Evolutionary conservation across 257 asterid genomes (phyloP).

Genomic region (Lithospermum erythrorhizon): DNA sequence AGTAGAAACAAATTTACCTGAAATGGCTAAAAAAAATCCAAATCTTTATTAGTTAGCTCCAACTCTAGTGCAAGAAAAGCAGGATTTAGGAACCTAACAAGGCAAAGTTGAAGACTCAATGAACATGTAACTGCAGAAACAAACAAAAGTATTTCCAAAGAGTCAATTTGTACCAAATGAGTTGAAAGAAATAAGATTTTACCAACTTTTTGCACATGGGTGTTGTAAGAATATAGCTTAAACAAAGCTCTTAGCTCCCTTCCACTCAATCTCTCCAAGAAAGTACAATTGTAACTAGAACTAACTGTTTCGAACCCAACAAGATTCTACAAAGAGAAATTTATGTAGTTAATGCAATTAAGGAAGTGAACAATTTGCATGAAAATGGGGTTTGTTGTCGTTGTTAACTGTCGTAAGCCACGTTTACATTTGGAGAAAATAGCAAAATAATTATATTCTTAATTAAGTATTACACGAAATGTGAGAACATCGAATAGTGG

Average conservation of each 20-base stretch:
- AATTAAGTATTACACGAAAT: too few relatives aligned
- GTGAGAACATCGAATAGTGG: too few relatives aligned
- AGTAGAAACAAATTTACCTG: not conserved
- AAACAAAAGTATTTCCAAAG: conserved; percentile 20
- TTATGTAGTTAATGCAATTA: conserved; percentile 8
- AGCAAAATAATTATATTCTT: too few relatives aligned
- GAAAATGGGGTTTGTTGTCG: conserved; percentile 8
- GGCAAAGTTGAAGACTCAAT: conserved; percentile 16
- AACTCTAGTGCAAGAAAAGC: conserved; percentile 6
- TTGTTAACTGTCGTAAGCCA: conserved; percentile 34
- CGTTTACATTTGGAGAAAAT: conserved; percentile 23
- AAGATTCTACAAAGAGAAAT: conserved; percentile 6
- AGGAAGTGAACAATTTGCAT: conserved; percentile 10
- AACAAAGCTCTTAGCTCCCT: not conserved
- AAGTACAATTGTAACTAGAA: conserved; percentile 10
- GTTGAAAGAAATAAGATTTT: conserved; percentile 16
- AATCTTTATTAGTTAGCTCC: conserved; percentile 3
- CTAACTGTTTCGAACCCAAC: conserved; percentile 19
- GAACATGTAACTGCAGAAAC: conserved; percentile 11
- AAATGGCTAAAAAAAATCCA: not conserved
- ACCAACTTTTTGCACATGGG: conserved; percentile 37
- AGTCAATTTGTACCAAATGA: conserved; percentile 17
- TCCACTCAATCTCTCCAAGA: conserved; percentile 19
- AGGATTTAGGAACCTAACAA: conserved; percentile 14
- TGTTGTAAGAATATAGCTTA: conserved; percentile 10